Base-by-base conservation (phyloP, 805 yeast species). In the Saccharomycopsis sp. region DNA sequence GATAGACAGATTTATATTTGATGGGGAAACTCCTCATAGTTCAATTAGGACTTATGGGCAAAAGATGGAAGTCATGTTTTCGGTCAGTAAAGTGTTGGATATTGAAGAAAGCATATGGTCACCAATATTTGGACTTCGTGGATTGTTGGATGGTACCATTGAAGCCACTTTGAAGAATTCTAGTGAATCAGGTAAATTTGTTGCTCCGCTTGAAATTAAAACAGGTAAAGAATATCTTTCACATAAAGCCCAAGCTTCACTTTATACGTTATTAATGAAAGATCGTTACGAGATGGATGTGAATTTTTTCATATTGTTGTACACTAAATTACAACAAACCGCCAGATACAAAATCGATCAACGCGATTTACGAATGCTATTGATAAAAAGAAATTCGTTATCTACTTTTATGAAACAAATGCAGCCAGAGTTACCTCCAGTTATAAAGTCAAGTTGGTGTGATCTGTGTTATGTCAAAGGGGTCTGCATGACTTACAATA, bases 41-140 rank as follows among this genome's bases (percentile, higher is more conserved):
- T 27, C 20, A 4, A 47, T 39, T 20, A 17, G 31, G 16, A 43
- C 44, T 1, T 26, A 31, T 32, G 36, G 28, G 52, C 44, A 21
- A 55, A 56, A 33, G 50, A 62, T 63, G 19, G 59, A 62, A 11
- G 59, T 73, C 1, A 63, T 63, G 8, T 66, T 79, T 34, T 67
- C 81, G 0, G 77, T 84, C 0, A 67, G 75, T 13, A 78, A 81
- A 46, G 74, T 88, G 6, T 65, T 86, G 27, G 96, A 85, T 56
- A 76, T 86, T 7, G 99, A 93, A 61, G 97, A 93, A 56, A 84
- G 80, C 54, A 81, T 93, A 11, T 80, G 95, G 87, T 86, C 97
- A 0, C 95, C 97, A 0, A 72, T 76, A 57, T 88, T 74, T 64
- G 99, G 99, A 0, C 62, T 93, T 6, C 77, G 86, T 53, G 99